Evolutionary conservation across 73 alveolate genomes (phyloP).

Genomic region (Stentor coeruleus): DNA sequence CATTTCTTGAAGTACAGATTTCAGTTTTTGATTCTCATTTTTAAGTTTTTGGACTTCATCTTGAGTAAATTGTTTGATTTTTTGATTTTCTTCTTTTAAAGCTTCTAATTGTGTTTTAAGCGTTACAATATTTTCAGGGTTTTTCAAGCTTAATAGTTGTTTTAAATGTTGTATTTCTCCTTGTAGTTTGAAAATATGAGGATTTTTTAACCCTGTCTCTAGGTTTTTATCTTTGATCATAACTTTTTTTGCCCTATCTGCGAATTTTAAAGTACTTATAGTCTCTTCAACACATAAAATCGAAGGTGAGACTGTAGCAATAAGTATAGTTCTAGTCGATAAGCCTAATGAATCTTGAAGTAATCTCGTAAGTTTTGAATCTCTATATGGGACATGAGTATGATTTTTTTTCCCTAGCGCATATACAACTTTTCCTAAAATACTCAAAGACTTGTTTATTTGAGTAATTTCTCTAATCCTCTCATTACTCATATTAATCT

Average conservation of each 20-base stretch:
- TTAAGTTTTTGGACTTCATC: no score
- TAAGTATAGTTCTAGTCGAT: conserved; percentile 59
- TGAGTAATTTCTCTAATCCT: conserved; percentile 69
- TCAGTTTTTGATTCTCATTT: no score
- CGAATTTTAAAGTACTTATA: conserved; percentile 74
- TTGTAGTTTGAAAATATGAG: no score
- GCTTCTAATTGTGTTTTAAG: no score
- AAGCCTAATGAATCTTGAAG: conserved; percentile 78
- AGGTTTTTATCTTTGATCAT: no score
- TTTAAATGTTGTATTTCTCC: no score
- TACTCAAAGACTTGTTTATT: conserved; percentile 70
- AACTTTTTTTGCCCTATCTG: conserved; percentile 84
- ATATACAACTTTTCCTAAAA: conserved; percentile 85
- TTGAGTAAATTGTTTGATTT: no score
- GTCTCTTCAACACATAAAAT: conserved; percentile 71
- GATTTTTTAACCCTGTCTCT: no score
- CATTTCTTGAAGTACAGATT: no score
- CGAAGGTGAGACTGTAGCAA: conserved; percentile 80
- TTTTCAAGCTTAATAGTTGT: no score
- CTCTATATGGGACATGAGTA: conserved; percentile 74
- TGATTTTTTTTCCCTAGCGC: conserved; percentile 35
- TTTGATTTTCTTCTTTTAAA: no score
- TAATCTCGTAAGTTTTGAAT: conserved; percentile 76
- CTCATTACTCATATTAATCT: conserved; percentile 52
- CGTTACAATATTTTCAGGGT: no score